These are phyloP conservation scores for Typha latifolia DNA, from an alignment of 176 grass and related monocot species.

Conservation along the genomic window DNA sequence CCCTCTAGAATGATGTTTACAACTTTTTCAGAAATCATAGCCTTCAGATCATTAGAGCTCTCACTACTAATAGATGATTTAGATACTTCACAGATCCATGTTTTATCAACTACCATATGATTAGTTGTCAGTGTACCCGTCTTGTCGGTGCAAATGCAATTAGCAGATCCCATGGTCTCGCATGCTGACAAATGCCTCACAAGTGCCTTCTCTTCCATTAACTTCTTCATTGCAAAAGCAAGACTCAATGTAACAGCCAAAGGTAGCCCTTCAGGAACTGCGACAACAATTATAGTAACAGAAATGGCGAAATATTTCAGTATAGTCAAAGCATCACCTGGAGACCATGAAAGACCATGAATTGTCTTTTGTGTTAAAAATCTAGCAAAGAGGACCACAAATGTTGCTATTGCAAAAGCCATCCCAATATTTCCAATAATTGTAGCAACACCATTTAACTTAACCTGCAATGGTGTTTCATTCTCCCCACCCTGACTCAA, in stretches of 20 bases:
- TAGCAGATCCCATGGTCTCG: slow-evolving; percentile 95
- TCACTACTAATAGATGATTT: slow-evolving; percentile 40
- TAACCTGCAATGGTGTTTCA: slow-evolving; percentile 95
- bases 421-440: slow-evolving; percentile 97
- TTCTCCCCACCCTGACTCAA: slow-evolving; percentile 78
- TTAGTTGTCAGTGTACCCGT: slow-evolving; percentile 92
- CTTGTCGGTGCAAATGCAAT: slow-evolving; percentile 97
- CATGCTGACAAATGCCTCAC: slow-evolving; percentile 88
- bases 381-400: slow-evolving; percentile 58
- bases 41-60: slow-evolving; percentile 36
- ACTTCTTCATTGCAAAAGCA: slow-evolving; percentile 94
- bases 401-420: slow-evolving; percentile 65
- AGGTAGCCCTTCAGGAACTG: slow-evolving; percentile 84
- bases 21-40: slow-evolving; percentile 39
- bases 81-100: slow-evolving; percentile 48
- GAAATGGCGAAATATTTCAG: slow-evolving; percentile 86
- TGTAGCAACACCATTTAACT: slow-evolving; percentile 93
- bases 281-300: slow-evolving; percentile 86
- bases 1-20: slow-evolving; percentile 51
- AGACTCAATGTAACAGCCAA: slow-evolving; percentile 91
- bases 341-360: slow-evolving; percentile 38
- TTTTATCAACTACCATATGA: slow-evolving; percentile 94
- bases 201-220: slow-evolving; percentile 88
- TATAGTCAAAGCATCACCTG: slow-evolving; percentile 53
- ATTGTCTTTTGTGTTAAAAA: slow-evolving; percentile 46